Conservation (phyloP, 2,329 filamentous ascomycete genomes). For the Fusarium coicis region DNA sequence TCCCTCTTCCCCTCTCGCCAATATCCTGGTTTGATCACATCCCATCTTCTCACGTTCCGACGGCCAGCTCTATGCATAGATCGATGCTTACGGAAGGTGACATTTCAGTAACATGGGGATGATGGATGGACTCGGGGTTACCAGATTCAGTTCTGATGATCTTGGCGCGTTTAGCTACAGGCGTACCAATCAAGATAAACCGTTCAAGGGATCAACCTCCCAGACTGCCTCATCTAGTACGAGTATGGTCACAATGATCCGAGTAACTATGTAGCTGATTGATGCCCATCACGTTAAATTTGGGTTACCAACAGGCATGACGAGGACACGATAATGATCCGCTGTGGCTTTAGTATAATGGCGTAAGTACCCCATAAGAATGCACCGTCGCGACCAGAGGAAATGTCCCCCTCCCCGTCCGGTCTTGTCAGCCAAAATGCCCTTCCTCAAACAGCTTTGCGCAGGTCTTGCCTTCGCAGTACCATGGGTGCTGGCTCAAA, state of each 20-base stretch:
- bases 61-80: accelerated
- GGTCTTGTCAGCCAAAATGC: background rate
- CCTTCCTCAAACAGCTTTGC: background rate
- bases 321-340: background rate
- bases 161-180: background rate
- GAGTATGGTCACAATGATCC: background rate
- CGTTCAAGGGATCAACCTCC: background rate
- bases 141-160: background rate
- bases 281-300: background rate
- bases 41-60: background rate
- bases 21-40: background rate
- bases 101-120: no score
- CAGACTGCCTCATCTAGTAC: background rate
- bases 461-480: background rate
- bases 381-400: background rate
- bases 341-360: background rate
- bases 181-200: background rate
- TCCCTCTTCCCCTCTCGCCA: background rate
- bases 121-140: no score
- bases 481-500: background rate
- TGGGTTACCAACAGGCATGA: background rate
- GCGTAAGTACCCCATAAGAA: background rate
- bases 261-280: background rate
- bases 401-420: no score
- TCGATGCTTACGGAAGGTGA: background rate